Base-by-base conservation (phyloP, 2,329 filamentous ascomycete genomes). In the Bipolaris zeicola region DNA sequence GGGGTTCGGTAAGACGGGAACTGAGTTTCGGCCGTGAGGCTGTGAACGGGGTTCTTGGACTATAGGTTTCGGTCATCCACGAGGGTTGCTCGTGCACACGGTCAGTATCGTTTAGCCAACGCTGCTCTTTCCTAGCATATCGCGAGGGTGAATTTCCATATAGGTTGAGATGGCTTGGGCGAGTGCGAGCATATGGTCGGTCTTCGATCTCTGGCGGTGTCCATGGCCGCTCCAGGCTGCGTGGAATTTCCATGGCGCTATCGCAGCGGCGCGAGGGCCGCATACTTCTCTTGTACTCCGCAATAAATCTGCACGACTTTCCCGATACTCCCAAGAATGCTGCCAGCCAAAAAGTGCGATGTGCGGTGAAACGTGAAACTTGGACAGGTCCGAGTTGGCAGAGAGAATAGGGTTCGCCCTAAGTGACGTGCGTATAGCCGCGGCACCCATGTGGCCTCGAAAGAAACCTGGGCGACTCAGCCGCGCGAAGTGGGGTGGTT, bases 151-250 rank as follows among this genome's bases (percentile, higher is more conserved):
- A 50, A 38, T 51, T 60, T 5, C 54, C 52, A 51, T 64, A 69
- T 31, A 61, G 59, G 33, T 65, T 63, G 48, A 69, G 69, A 60
- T 62, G 66, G 43, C 66, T 64, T 8, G 63, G 62, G 36, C 49
- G 52, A 28, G 50, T 55, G 33, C 49, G 52, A 28, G 50, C 56
- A 48, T 55, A 57, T 7, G 52, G 46, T 10, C 53, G 57, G 38
- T 54, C 56, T 28, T 70, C 69, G 20, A 58, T 59, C 13, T 73
- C 66, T 8, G 72, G 72, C 46, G 72, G 72, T 42, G 72, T 74
- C 62, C 62, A 72, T 31, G 70, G 72, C 26, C 66, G 69, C 36
- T 61, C 58, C 33, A 64, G 53, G 52, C 61, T 59, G 37, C 58
- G 57, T 22, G 65, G 61, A 11, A 68, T 57, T 42, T 64, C 61